Conservation (phyloP, 495 filamentous ascomycete species). For the Lindgomyces ingoldianus region DNA sequence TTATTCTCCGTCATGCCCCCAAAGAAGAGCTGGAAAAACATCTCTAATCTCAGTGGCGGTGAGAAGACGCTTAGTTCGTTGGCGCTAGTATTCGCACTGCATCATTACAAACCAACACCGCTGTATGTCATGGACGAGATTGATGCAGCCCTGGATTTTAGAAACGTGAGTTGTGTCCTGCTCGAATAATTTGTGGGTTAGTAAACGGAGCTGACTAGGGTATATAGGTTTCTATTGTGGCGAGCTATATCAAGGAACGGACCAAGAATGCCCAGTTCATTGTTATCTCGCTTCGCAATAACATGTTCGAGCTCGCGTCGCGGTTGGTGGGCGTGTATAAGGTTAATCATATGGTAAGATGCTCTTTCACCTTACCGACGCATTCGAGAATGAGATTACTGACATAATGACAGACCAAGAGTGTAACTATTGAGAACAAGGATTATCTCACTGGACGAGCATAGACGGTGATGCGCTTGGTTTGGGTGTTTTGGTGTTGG, state of each 20-base stretch:
- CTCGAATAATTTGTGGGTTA: neutral
- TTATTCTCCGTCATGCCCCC: slow-evolving; percentile 97
- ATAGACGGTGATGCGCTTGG: neutral
- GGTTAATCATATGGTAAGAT: slow-evolving; percentile 90
- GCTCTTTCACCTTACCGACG: neutral
- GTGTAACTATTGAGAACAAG: slow-evolving; percentile 89
- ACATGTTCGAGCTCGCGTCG: slow-evolving; percentile 98
- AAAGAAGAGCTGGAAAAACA: slow-evolving; percentile 99
- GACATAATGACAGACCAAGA: slow-evolving; percentile 64
- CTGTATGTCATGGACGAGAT: slow-evolving; percentile 99
- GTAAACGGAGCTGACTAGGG: slow-evolving; percentile 27
- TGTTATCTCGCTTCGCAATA: slow-evolving; percentile 95
- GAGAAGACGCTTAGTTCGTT: slow-evolving; percentile 95
- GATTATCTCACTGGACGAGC: slow-evolving; percentile 65
- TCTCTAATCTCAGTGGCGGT: slow-evolving; percentile 87
- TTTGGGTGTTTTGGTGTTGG: neutral
- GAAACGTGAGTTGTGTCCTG: slow-evolving; percentile 69
- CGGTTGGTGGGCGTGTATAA: slow-evolving; percentile 96
- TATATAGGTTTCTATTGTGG: slow-evolving; percentile 88
- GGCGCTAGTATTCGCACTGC: slow-evolving; percentile 92
- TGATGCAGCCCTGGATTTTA: slow-evolving; percentile 95
- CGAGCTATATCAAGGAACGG: slow-evolving; percentile 96
- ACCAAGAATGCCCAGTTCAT: slow-evolving; percentile 99
- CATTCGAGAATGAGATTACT: slow-evolving; percentile 2
- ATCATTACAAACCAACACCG: slow-evolving; percentile 97